Conservation (phyloP, 2,329 filamentous ascomycete species). For the Daldinia eschscholtzii region DNA sequence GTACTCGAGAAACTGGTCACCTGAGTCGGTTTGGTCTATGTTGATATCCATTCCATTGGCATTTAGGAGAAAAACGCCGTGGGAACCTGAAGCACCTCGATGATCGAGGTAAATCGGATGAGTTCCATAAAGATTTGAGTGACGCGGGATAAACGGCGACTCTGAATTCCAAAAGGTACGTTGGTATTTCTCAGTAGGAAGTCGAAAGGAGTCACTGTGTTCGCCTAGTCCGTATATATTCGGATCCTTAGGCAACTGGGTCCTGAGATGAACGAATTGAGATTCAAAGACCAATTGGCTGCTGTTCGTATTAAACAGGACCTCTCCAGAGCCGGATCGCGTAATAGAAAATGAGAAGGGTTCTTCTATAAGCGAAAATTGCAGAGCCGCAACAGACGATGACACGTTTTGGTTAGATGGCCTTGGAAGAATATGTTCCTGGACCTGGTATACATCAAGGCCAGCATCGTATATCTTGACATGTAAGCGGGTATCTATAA, state of each 20-base stretch:
- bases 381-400: conserved; percentile 54
- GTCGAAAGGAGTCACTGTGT: conserved; percentile 68
- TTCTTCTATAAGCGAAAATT: conserved; percentile 57
- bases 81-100: conserved; percentile 60
- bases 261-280: conserved; percentile 69
- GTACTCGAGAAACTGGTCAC: conserved; percentile 75
- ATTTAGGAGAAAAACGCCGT: conserved; percentile 73
- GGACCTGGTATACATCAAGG: conserved; percentile 46
- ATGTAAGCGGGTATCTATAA: conserved; percentile 39
- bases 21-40: conserved; percentile 50
- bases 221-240: conserved; percentile 75
- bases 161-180: conserved; percentile 72
- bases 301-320: conserved; percentile 69
- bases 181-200: conserved; percentile 69
- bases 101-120: conserved; percentile 76
- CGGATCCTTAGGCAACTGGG: conserved; percentile 67
- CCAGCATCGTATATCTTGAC: conserved; percentile 46
- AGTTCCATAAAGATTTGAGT: conserved; percentile 71
- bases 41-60: conserved; percentile 75
- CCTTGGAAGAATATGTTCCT: conserved; percentile 45
- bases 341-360: conserved; percentile 77
- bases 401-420: conserved; percentile 37
- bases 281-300: conserved; percentile 52
- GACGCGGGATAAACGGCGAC: conserved; percentile 58
- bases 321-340: conserved; percentile 56